Percentiles rank a stretch among this genome's conserved stretches.
phyloP scores from a whole-genome alignment of 805 yeast species.

The Candida arabinofermentans region DNA sequence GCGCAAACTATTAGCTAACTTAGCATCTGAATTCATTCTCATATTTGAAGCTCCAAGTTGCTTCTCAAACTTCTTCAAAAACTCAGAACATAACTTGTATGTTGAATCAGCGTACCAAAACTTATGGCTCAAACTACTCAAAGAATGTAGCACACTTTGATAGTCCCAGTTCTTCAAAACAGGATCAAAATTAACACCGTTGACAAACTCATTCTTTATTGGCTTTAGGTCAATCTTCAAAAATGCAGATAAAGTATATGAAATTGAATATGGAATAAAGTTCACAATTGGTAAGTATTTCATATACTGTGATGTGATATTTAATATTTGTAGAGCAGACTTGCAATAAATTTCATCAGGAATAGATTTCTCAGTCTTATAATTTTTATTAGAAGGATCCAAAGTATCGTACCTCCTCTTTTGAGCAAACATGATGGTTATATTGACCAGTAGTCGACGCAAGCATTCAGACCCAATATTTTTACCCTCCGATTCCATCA shows the following conservation, averaged over 20 bases:
- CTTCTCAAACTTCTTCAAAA: conserved; percentile 6
- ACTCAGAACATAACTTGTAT: conserved; percentile 14
- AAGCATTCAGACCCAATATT: conserved; percentile 16
- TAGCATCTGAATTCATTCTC: background rate
- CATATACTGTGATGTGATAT: conserved; percentile 14
- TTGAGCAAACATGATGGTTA: conserved; percentile 19
- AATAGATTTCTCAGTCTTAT: conserved; percentile 11
- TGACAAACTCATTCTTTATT: conserved; percentile 12
- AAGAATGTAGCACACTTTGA: conserved; percentile 7
- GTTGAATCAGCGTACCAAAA: conserved; percentile 19
- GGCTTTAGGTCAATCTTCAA: conserved; percentile 13
- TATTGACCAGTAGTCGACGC: conserved; percentile 15
- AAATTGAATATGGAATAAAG: conserved; percentile 17
- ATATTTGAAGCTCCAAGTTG: background rate
- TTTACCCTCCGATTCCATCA: conserved; percentile 5
- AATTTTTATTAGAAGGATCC: conserved; percentile 10
- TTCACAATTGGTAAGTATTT: conserved; percentile 13
- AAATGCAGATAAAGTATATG: conserved; percentile 15
- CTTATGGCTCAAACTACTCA: conserved; percentile 5
- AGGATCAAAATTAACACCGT: conserved; percentile 12
- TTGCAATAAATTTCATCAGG: conserved; percentile 18
- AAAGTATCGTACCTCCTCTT: conserved; percentile 16
- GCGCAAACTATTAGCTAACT: background rate
- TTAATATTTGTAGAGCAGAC: conserved; percentile 16
- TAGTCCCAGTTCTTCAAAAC: conserved; percentile 12